Evolutionary conservation across 306 rosid species (phyloP).

Genomic region (Quercus berberidifolia): DNA sequence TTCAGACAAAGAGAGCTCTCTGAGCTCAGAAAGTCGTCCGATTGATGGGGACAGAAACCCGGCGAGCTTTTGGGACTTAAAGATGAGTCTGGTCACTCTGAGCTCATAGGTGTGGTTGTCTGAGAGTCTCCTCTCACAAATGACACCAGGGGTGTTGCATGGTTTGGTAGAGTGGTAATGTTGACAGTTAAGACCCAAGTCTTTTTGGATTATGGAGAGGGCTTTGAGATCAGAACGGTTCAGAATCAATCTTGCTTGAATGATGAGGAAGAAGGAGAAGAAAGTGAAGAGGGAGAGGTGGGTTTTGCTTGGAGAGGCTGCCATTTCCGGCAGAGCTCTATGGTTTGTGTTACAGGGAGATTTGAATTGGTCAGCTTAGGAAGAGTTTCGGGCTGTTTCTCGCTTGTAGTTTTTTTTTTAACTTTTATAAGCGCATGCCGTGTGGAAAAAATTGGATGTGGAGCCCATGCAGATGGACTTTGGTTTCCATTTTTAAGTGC

Average conservation of each 20-base stretch:
- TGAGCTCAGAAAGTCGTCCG: constrained; percentile 64
- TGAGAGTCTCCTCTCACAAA: constrained; percentile 73
- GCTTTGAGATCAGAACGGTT: constrained; percentile 71
- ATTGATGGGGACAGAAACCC: constrained; percentile 55
- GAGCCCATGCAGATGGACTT: neutral
- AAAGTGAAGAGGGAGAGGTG: constrained; percentile 29
- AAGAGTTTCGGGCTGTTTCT: too few relatives aligned
- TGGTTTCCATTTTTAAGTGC: neutral
- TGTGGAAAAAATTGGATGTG: neutral
- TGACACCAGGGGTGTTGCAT: constrained; percentile 59
- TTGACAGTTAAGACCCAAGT: constrained; percentile 45
- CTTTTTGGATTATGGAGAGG: constrained; percentile 34
- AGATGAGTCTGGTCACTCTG: constrained; percentile 55
- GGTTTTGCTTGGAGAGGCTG: constrained; percentile 23
- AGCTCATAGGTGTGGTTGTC: constrained; percentile 44
- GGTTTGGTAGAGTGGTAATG: constrained; percentile 28
- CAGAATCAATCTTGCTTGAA: constrained; percentile 42
- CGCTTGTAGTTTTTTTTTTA: neutral
- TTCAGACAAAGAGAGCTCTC: constrained; percentile 52
- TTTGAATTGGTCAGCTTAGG: neutral
- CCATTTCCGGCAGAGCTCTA: constrained; percentile 17
- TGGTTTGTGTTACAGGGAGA: neutral
- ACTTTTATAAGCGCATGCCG: constrained; percentile 1
- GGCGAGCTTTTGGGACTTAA: constrained; percentile 31
- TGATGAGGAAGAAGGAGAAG: constrained; percentile 30